Evolutionary conservation across 495 filamentous ascomycete genomes (phyloP), one percentile per base, ranked within the genome.

Genomic region (Pyronema domesticum): DNA sequence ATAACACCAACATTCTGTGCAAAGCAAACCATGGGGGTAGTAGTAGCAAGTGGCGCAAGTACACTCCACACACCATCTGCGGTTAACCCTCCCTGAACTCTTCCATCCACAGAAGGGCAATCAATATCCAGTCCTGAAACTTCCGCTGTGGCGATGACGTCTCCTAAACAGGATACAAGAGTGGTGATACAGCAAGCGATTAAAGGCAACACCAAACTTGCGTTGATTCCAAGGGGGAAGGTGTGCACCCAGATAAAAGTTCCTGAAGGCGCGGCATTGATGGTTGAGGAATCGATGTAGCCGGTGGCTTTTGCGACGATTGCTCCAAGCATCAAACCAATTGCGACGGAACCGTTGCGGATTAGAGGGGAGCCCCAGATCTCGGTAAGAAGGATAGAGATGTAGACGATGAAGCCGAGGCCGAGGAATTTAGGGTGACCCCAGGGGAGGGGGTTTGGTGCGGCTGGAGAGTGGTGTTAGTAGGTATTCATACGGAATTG

Each of bases 171-270:
- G 37, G 54, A 58, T 14, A 69, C 68, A 5, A 66, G 63, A 47
- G 74, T 72, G 36, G 72, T 74, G 18, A 73, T 64, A 39, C 73
- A 75, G 62, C 73, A 69, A 17, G 73, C 74, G 13, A 70, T 58
- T 10, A 70, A 40, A 0, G 68, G 68, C 3, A 70, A 55, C 13
- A 70, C 67, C n/a, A 70, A 53, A 7, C 61, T 60, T 11, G 66
- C 68, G 35, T 68, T 64, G 9, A 69, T 54, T 2, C 67, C 68
- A 33, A 70, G 64, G 33, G 67, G 67, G 57, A 70, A 70, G 10
- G 68, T 70, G 30, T 66, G 55, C 4, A 61, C 56, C 68, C 68
- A 70, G 15, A 69, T 53, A 55, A 70, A 68, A 4, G 68, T 68
- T 7, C 65, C 58, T 6, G 51, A 35, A 8, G 68, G 68, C 6